These are phyloP conservation scores for Cyclocybe aegerita DNA, from an alignment of 768 basidiomycete genomes.

Conservation along the genomic window DNA sequence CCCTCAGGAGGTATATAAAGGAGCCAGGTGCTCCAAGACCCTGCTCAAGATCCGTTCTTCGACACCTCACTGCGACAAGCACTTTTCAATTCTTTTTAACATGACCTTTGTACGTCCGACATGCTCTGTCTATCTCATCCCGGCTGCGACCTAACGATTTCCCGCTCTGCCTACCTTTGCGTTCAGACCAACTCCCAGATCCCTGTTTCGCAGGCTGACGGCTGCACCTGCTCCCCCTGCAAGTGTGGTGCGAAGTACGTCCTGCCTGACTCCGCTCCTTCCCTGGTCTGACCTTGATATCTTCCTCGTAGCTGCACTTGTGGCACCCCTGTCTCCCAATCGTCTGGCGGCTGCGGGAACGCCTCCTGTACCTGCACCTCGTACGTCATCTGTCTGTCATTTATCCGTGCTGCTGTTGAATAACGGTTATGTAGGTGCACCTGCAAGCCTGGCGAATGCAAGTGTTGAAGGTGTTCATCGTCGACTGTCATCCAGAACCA, in stretches of 20 bases:
- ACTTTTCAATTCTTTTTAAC: too few relatives aligned
- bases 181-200: constrained; percentile 1
- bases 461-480: not conserved
- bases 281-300: not conserved
- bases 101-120: too few relatives aligned
- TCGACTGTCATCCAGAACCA: too few relatives aligned
- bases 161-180: too few relatives aligned
- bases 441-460: constrained; percentile 4
- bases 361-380: constrained; percentile 2
- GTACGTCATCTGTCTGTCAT: not conserved
- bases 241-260: constrained; percentile 9
- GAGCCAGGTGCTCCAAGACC: too few relatives aligned
- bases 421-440: not conserved
- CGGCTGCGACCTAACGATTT: not conserved
- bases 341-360: constrained; percentile 5
- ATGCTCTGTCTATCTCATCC: too few relatives aligned
- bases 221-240: constrained; percentile 5
- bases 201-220: constrained; percentile 1
- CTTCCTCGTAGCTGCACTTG: constrained; percentile 3
- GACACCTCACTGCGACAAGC: too few relatives aligned
- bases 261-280: not conserved
- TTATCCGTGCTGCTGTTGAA: too few relatives aligned
- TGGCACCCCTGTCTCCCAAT: constrained; percentile 3
- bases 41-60: too few relatives aligned
- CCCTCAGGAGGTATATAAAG: not conserved